phyloP scores from a whole-genome alignment of 345 rosid species.

The Fremontodendron californicum region DNA sequence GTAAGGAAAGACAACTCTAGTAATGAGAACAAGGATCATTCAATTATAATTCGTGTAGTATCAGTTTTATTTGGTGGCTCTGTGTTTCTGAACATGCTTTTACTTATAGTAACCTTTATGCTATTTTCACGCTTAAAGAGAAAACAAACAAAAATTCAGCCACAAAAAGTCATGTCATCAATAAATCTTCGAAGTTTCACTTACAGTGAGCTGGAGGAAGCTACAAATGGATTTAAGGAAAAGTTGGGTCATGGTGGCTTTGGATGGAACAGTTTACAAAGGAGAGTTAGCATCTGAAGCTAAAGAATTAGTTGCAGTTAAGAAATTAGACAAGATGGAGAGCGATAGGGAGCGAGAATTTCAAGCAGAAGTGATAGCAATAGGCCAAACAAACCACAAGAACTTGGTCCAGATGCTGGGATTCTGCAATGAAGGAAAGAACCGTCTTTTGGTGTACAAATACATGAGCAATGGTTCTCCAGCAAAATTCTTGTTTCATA shows the following conservation, averaged over 20 bases:
- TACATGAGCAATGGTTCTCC: not conserved
- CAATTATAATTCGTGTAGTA: slow-evolving; percentile 13
- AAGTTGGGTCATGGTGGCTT: not conserved
- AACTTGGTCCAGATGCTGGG: not conserved
- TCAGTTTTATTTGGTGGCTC: slow-evolving; percentile 28
- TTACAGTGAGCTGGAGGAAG: not conserved
- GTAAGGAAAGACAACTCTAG: slow-evolving; percentile 23
- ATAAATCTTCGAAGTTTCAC: no score
- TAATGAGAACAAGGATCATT: slow-evolving; percentile 2
- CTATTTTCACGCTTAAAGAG: not conserved
- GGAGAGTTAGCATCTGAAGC: not conserved
- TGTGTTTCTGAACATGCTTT: slow-evolving; percentile 21
- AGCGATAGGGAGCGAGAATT: not conserved
- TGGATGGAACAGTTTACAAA: not conserved
- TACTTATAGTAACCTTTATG: not conserved
- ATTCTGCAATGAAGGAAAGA: slow-evolving; percentile 2
- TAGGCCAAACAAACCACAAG: not conserved
- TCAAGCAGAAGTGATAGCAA: not conserved
- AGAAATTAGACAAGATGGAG: not conserved
- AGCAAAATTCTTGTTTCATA: not conserved
- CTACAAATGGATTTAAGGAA: not conserved
- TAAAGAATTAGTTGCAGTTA: not conserved
- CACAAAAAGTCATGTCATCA: not conserved
- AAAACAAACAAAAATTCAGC: not conserved
- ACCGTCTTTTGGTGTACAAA: not conserved